Evolutionary conservation across 1,139 yeast species (phyloP).

Genomic region (Scheffersomyces illinoinensis): DNA sequence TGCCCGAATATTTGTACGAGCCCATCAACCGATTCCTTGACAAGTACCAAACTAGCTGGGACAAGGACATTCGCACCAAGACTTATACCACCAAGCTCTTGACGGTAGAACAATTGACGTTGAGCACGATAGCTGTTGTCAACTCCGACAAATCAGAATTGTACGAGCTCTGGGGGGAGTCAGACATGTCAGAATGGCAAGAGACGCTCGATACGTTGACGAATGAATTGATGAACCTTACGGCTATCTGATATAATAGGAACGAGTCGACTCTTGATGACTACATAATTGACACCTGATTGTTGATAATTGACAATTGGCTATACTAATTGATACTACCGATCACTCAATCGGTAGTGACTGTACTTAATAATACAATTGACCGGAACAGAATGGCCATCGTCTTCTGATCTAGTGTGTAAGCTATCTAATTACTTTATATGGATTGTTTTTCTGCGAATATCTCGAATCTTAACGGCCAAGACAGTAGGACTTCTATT

Average conservation of each 20-base stretch:
- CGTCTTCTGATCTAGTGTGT: background rate
- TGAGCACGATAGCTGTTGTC: background rate
- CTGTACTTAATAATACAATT: background rate
- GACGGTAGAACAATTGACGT: background rate
- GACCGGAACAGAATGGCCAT: background rate
- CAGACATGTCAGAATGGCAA: conserved; percentile 2
- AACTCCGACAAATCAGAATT: conserved; percentile 1
- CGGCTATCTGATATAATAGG: background rate
- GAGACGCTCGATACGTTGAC: background rate
- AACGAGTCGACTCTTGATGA: background rate
- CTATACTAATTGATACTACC: background rate
- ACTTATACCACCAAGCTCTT: background rate
- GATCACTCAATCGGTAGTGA: background rate
- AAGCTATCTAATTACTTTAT: background rate
- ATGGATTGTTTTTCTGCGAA: background rate
- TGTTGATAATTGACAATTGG: no score
- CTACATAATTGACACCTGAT: background rate
- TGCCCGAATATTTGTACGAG: background rate
- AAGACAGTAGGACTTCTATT: background rate
- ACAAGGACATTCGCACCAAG: background rate
- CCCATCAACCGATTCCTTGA: background rate
- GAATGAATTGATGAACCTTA: background rate
- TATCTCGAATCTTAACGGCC: background rate
- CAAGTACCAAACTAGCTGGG: background rate
- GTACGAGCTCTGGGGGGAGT: conserved; percentile 3